Evolutionary conservation across 306 rosid species (phyloP).

Genomic region (Leucaena leucocephala): DNA sequence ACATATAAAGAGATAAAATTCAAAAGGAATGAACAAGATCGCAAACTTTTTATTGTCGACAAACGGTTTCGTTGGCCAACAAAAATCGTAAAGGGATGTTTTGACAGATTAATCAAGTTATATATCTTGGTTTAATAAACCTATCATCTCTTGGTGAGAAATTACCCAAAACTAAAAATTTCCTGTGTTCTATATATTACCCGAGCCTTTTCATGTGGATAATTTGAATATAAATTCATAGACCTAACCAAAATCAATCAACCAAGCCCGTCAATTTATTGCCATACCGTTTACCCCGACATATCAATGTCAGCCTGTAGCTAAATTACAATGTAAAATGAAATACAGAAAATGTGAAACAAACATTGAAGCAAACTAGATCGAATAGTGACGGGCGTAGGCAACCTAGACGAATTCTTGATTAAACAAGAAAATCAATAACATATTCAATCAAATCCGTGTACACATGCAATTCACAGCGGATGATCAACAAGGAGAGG

Average conservation of each 20-base stretch:
- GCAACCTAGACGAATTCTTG: background rate
- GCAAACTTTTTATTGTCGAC: background rate
- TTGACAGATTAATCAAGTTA: background rate
- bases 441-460: background rate
- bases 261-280: background rate
- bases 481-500: background rate
- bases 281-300: background rate
- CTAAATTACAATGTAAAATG: background rate
- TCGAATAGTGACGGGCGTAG: background rate
- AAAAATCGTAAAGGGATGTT: background rate
- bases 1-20: background rate
- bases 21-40: background rate
- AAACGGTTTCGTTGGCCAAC: too few species aligned
- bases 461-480: conserved; percentile 15
- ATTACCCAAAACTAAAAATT: too few species aligned
- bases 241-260: conserved; percentile 9
- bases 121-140: background rate
- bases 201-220: background rate
- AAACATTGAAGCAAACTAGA: background rate
- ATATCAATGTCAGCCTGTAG: too few species aligned
- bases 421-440: background rate
- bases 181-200: too few species aligned
- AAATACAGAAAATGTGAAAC: background rate
- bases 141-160: background rate
- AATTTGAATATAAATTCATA: conserved; percentile 29